Evolutionary conservation across 768 basidiomycete genomes (phyloP).

Genomic region (Gelatoporia subvermispora): DNA sequence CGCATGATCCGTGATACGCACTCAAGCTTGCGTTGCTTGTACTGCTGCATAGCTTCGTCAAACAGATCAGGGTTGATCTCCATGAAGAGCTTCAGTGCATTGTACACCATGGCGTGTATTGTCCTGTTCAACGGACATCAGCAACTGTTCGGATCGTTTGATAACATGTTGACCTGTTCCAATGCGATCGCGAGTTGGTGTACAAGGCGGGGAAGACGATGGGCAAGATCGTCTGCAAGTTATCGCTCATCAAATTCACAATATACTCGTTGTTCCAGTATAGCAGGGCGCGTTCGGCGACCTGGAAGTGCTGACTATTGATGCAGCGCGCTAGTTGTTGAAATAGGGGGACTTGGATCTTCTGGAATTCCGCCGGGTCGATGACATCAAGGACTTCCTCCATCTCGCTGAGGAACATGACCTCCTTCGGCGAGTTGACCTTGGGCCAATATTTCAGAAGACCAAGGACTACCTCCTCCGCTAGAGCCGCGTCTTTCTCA

Average conservation of each 20-base stretch:
- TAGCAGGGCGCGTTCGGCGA: constrained; percentile 91
- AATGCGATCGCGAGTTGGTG: constrained; percentile 93
- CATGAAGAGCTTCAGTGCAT: constrained; percentile 97
- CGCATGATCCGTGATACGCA: constrained; percentile 36
- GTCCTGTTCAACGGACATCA: constrained; percentile 51
- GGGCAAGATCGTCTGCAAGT: constrained; percentile 80
- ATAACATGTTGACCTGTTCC: constrained; percentile 78
- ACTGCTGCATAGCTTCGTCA: constrained; percentile 89
- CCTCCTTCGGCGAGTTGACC: constrained; percentile 98
- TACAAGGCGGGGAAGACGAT: constrained; percentile 97
- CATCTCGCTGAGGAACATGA: constrained; percentile 99
- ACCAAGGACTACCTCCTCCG: constrained; percentile 94
- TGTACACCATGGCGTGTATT: constrained; percentile 99
- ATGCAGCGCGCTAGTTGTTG: constrained; percentile 94
- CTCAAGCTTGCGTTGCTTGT: constrained; percentile 84
- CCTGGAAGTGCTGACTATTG: constrained; percentile 99
- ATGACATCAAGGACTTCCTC: constrained; percentile 99
- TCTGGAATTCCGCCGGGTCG: constrained; percentile 92
- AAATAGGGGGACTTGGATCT: constrained; percentile 91
- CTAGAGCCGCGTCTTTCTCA: constrained; percentile 89
- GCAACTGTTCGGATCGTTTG: constrained; percentile 1
- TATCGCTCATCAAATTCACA: constrained; percentile 98
- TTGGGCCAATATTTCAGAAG: constrained; percentile 99
- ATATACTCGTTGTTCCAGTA: constrained; percentile 99
- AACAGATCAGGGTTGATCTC: constrained; percentile 97